Evolutionary conservation across 192 early-diverging fungal species (phyloP).

Genomic region (Coemansia sp.): DNA sequence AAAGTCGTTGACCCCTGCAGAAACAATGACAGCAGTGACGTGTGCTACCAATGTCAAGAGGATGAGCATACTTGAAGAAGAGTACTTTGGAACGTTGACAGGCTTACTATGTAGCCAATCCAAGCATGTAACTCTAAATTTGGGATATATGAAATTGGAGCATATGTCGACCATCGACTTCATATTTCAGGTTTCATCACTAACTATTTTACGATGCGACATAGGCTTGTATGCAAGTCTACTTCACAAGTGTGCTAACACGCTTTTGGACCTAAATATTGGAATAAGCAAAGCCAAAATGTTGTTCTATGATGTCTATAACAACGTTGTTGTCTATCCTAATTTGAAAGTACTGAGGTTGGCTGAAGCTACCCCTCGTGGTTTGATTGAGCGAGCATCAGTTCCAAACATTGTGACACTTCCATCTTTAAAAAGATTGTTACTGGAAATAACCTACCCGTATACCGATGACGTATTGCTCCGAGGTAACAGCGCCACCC

Average conservation of each 20-base stretch:
- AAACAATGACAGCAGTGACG: too few relatives aligned
- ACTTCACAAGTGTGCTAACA: background rate
- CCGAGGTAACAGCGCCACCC: background rate
- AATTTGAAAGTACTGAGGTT: background rate
- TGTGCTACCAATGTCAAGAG: too few relatives aligned
- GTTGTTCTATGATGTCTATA: background rate
- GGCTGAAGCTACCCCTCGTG: too few relatives aligned
- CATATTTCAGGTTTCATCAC: background rate
- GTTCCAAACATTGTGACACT: background rate
- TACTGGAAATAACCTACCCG: background rate
- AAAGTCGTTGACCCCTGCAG: background rate
- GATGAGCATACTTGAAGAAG: too few relatives aligned
- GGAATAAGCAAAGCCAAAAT: background rate
- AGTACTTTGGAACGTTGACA: background rate
- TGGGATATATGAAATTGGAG: too few relatives aligned
- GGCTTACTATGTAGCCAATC: background rate
- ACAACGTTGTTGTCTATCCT: background rate
- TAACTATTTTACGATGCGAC: background rate
- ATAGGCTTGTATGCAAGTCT: background rate
- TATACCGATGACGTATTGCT: conserved; percentile 15
- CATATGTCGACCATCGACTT: background rate
- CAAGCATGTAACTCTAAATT: background rate
- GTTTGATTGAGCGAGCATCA: background rate
- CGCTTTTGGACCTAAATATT: too few relatives aligned
- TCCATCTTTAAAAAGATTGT: background rate